Percentiles rank a stretch among this genome's conserved stretches.
These are phyloP conservation scores for Aspergillus niger DNA, from an alignment of 2,329 filamentous ascomycete genomes.

Conservation along the genomic window DNA sequence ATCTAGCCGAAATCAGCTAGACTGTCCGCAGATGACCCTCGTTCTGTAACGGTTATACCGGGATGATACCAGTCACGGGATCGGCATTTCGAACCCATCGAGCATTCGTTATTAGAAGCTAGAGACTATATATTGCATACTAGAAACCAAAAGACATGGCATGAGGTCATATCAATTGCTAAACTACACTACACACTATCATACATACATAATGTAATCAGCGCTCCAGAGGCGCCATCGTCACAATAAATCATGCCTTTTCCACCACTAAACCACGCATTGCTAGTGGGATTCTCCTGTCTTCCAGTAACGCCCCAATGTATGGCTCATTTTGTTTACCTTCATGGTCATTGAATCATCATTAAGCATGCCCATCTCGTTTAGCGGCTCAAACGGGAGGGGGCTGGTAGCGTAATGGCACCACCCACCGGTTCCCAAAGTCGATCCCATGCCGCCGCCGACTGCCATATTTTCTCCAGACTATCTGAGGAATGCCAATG, in stretches of 20 bases:
- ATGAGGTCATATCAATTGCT: not conserved
- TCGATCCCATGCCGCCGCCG: conserved; percentile 81
- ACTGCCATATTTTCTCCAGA: conserved; percentile 82
- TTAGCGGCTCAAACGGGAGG: conserved; percentile 24
- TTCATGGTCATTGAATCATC: conserved; percentile 16
- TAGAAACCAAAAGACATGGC: no score
- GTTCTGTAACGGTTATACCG: not conserved
- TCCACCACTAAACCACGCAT: not conserved
- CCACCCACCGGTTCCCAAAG: conserved; percentile 84
- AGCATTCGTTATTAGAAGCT: no score
- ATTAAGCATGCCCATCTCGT: conserved; percentile 1
- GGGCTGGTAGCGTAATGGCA: conserved; percentile 61
- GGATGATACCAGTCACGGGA: not conserved
- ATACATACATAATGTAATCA: not conserved
- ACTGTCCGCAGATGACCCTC: not conserved
- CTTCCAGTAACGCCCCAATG: conserved; percentile 15
- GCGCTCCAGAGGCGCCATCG: not conserved
- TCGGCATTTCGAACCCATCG: not conserved
- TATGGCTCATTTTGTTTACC: conserved; percentile 5
- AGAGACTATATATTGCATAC: no score
- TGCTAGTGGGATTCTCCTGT: not conserved
- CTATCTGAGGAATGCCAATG: conserved; percentile 77
- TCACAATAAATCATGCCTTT: not conserved
- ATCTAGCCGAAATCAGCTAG: conserved; percentile 9
- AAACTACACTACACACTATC: not conserved